Evolutionary conservation across 768 basidiomycete genomes (phyloP).

Genomic region (Lepiota brunneoincarnata): DNA sequence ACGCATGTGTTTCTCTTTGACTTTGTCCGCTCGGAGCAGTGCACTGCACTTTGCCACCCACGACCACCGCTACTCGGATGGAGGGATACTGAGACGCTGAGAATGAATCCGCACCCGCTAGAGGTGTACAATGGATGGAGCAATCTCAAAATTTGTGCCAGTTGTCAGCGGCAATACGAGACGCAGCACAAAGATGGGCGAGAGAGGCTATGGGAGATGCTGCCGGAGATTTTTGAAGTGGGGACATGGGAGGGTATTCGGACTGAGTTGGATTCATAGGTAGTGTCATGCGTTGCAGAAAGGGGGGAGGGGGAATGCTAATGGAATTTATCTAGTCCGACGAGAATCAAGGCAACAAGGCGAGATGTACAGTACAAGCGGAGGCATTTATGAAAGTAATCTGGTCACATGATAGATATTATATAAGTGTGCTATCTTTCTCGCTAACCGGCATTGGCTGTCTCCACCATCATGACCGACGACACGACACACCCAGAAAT

Average conservation of each 20-base stretch:
- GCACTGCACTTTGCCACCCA: slow-evolving; percentile 24
- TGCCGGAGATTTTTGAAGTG: slow-evolving; percentile 34
- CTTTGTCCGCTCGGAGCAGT: slow-evolving; percentile 28
- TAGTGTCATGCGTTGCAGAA: too few species aligned
- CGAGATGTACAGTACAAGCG: too few species aligned
- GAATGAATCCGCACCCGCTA: slow-evolving; percentile 35
- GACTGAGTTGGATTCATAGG: slow-evolving; percentile 17
- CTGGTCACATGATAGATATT: not conserved
- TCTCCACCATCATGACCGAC: slow-evolving; percentile 47
- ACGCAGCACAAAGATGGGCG: slow-evolving; percentile 30
- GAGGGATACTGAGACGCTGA: slow-evolving; percentile 29
- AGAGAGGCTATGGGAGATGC: slow-evolving; percentile 34
- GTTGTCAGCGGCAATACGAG: slow-evolving; percentile 28
- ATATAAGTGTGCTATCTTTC: not conserved
- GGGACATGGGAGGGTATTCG: slow-evolving; percentile 37
- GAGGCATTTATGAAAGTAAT: not conserved
- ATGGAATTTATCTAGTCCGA: too few species aligned
- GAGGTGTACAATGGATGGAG: slow-evolving; percentile 35
- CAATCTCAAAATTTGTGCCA: slow-evolving; percentile 27
- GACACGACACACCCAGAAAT: slow-evolving; percentile 44
- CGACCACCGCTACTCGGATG: slow-evolving; percentile 24
- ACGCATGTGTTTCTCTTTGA: slow-evolving; percentile 36
- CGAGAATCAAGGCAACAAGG: too few species aligned
- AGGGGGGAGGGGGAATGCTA: too few species aligned
- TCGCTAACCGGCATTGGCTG: not conserved